phyloP scores from a whole-genome alignment of 805 yeast species.

The Candida nitratophila region DNA sequence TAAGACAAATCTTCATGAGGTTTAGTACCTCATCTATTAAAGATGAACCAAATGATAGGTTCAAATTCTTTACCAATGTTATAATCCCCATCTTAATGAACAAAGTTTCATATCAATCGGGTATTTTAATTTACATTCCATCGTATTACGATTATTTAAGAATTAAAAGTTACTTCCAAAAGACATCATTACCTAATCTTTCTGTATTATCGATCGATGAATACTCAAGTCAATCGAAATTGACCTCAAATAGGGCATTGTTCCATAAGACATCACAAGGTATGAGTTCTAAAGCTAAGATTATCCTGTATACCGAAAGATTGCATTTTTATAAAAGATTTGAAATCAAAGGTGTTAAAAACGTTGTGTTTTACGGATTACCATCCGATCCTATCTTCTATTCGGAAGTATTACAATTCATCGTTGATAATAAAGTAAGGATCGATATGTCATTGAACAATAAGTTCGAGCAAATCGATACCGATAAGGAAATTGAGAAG shows the following conservation, averaged over 20 bases:
- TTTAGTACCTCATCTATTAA: slow-evolving; percentile 50
- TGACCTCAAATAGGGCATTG: slow-evolving; percentile 61
- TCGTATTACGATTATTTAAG: slow-evolving; percentile 82
- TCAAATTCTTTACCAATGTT: slow-evolving; percentile 70
- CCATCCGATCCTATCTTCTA: slow-evolving; percentile 85
- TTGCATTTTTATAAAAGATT: slow-evolving; percentile 86
- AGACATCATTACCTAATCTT: slow-evolving; percentile 39
- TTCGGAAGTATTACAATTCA: slow-evolving; percentile 61
- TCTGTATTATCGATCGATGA: slow-evolving; percentile 74
- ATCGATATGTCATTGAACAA: slow-evolving; percentile 18
- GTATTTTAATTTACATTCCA: slow-evolving; percentile 76
- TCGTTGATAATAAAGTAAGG: slow-evolving; percentile 43
- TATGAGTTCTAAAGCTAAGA: slow-evolving; percentile 26
- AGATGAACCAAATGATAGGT: slow-evolving; percentile 76
- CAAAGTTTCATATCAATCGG: slow-evolving; percentile 58
- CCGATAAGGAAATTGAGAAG: slow-evolving; percentile 6
- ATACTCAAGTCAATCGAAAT: slow-evolving; percentile 66
- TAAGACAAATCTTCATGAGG: slow-evolving; percentile 67
- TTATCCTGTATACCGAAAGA: slow-evolving; percentile 89
- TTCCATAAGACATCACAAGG: slow-evolving; percentile 44
- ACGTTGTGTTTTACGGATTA: slow-evolving; percentile 71
- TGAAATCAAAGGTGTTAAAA: slow-evolving; percentile 78
- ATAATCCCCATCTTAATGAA: slow-evolving; percentile 65
- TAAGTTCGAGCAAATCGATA: slow-evolving; percentile 13
- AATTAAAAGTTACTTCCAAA: slow-evolving; percentile 61